Evolutionary conservation across 768 basidiomycete genomes (phyloP), one percentile per base, ranked within the genome.

Genomic region (Termitomyces sp.): DNA sequence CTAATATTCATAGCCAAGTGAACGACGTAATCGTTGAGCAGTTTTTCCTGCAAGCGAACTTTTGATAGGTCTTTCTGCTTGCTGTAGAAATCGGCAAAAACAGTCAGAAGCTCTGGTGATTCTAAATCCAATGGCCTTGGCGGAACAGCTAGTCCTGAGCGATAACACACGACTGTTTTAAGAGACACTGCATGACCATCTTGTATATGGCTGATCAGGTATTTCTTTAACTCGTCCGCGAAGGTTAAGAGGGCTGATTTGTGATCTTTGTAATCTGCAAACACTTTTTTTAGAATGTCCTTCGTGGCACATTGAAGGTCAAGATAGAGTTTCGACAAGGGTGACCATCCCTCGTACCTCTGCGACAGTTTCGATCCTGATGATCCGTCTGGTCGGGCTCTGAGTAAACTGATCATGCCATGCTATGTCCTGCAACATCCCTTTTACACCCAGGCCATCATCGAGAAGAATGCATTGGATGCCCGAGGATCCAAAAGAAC

Each of bases 111-210:
- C 64, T 79, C 36, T 48, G 71, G 30, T 26, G 44, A 38, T 22
- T 52, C 48, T 2, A 16, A 3, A 33, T 26, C 53, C 54, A 69
- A 68, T 62, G 18, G 62, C 59, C 0, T 50, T 14, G 71, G 59
- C 3, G 70, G 65, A 28, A 92, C 75, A 62, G 84, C 75, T 46
- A 92, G 73, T 2, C 90, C 90, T 0, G 88, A 88, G 49, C 90
- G 82, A 66, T 92, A 92, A 69, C 88, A 89, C 1, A 83, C 77
- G 45, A 90, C 79, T 10, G 88, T 89, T 68, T 92, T 92, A 78
- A 90, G 88, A 1, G 79, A 83, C 1, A 72, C 88, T 10, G 90
- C 85, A 33, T 75, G 70, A 0, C 70, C 63, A 57, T 86, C 76
- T 5, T 40, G 55, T 2, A 82, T 83, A 54, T 67, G 65, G 0